phyloP scores from a whole-genome alignment of 1,284 basidiomycete species.

The Sporisorium sorghi region DNA sequence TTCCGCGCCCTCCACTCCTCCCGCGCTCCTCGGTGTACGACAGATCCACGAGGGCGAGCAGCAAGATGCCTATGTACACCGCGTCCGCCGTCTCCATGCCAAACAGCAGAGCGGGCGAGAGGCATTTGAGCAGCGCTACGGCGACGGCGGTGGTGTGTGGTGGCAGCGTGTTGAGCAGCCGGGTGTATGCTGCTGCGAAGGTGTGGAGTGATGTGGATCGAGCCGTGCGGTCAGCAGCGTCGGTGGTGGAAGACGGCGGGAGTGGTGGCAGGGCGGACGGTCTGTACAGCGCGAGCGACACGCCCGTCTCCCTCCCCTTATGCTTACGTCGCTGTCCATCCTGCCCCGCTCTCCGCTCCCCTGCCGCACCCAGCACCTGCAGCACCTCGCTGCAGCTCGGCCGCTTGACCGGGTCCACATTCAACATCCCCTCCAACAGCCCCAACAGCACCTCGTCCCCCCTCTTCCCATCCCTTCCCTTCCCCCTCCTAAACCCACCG shows the following conservation, averaged over 20 bases:
- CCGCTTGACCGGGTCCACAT: constrained; percentile 75
- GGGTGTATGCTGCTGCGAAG: neutral
- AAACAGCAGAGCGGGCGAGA: constrained; percentile 4
- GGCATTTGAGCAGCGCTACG: constrained; percentile 19
- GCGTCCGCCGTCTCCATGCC: neutral
- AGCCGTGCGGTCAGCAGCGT: neutral
- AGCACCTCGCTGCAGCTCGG: constrained; percentile 80
- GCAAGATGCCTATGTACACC: constrained; percentile 2
- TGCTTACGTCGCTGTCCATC: neutral
- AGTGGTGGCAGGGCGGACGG: constrained; percentile 20
- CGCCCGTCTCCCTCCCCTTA: neutral
- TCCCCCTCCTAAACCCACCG: constrained; percentile 74
- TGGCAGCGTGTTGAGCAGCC: neutral
- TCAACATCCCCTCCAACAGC: constrained; percentile 79
- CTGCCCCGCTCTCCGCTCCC: neutral
- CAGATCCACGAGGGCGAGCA: constrained; percentile 25
- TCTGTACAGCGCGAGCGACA: constrained; percentile 32
- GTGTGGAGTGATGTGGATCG: neutral
- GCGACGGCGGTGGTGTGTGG: neutral
- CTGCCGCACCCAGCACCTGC: constrained; percentile 4
- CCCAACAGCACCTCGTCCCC: constrained; percentile 76
- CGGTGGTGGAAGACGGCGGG: neutral
- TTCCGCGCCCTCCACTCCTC: neutral
- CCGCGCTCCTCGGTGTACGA: neutral
- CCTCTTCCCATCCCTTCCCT: constrained; percentile 73